Conservation (phyloP, 495 filamentous ascomycete genomes). For the Penicillium crystallinum region DNA sequence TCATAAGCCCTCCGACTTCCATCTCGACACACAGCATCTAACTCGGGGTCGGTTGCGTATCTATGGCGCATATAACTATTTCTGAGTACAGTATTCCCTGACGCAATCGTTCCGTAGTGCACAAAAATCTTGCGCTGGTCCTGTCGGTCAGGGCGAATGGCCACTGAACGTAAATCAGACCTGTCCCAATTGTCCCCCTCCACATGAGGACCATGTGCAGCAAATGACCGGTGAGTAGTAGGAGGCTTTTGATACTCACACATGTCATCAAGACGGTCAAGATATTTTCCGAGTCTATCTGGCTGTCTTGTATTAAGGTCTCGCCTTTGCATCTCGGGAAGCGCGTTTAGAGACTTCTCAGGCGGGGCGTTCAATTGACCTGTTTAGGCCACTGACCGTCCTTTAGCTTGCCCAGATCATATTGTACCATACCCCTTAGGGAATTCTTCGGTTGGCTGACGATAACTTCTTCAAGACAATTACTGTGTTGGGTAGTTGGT, state of each 20-base stretch:
- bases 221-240: no score
- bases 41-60: background rate
- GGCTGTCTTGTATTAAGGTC: no score
- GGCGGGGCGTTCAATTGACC: background rate
- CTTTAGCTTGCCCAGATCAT: constrained; percentile 21
- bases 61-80: background rate
- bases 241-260: no score
- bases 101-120: background rate
- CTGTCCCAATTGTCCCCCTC: no score
- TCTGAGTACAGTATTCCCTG: background rate
- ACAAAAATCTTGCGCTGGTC: no score
- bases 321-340: background rate
- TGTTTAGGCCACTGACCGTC: no score
- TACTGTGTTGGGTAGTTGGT: background rate
- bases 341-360: background rate
- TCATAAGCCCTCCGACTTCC: background rate
- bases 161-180: no score
- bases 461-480: background rate
- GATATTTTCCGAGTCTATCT: no score
- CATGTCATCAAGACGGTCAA: no score
- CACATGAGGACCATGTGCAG: no score
- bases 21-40: background rate
- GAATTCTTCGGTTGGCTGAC: background rate
- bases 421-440: background rate
- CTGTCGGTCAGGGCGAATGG: no score